Base-by-base conservation (phyloP, 1,284 basidiomycete genomes). In the Papiliotrema fonsecae region DNA sequence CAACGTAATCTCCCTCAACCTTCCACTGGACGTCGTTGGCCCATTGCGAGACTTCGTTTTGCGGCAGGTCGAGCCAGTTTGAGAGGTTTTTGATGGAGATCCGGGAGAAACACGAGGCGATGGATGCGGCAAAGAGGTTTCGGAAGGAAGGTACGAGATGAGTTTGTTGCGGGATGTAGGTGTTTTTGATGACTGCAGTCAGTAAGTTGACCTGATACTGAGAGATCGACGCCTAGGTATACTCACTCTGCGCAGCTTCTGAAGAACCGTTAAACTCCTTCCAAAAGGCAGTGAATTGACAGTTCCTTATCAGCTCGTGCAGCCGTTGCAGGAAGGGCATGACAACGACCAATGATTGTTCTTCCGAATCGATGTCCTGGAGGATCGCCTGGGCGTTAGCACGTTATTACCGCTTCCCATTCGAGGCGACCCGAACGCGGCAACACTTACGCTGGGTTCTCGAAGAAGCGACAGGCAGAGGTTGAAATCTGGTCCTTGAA, bases 251-350 rank as follows among this genome's bases (percentile, higher is more conserved):
- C 19, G 66, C 69, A 30, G 61, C 68, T 51, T 59, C 52, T 18
- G 45, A 70, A 70, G 51, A 63, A 81, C 85, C 85, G 52, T 78
- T 77, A 36, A 92, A 74, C 62, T 87, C 81, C 45, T 77, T 69
- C 91, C 91, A 96, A 77, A 97, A 96, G 13, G 83, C 81, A 28
- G 88, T 85, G 79, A 94, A 96, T 52, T 87, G 85, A 71, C 90
- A 93, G 60, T 88, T 83, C 65, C 86, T 84, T 47, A 93, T 82
- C 43, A 89, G 79, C 54, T 80, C 80, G 70, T 89, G 84, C 24
- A 96, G 80, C 45, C 77, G 76, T 52, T 83, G 82, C 50, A 97
- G 80, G 47, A 81, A 75, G 16, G 88, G 88, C 42, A 96, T 81
- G 57, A 89, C 78, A 24, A 78, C 56, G 6, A 84, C 83, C 25